phyloP scores from a whole-genome alignment of 768 basidiomycete genomes.

The Sutorius australiensis region DNA sequence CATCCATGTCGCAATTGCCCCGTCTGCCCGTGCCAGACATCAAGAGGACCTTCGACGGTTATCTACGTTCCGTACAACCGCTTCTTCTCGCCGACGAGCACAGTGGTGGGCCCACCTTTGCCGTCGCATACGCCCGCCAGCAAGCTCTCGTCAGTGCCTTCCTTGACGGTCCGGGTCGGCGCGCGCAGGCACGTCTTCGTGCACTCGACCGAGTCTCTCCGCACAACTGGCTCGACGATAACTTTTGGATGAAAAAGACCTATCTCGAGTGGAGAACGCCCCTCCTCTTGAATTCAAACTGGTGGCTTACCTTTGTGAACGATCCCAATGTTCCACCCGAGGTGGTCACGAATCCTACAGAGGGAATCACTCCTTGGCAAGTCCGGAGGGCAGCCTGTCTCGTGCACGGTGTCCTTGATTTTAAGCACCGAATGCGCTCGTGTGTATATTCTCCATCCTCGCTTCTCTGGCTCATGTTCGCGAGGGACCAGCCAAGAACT shows the following conservation, averaged over 20 bases:
- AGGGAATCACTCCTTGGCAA: slow-evolving; percentile 75
- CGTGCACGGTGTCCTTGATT: slow-evolving; percentile 64
- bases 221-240: slow-evolving; percentile 92
- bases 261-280: slow-evolving; percentile 89
- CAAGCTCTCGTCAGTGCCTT: slow-evolving; percentile 18
- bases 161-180: slow-evolving; percentile 7
- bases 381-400: slow-evolving; percentile 82
- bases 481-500: slow-evolving; percentile 53
- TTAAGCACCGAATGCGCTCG: slow-evolving; percentile 64
- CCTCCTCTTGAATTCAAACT: slow-evolving; percentile 86
- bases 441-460: slow-evolving; percentile 34
- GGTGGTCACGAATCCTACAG: slow-evolving; percentile 23
- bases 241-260: slow-evolving; percentile 83
- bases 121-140: slow-evolving; percentile 19
- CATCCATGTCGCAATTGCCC: slow-evolving; percentile 39
- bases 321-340: slow-evolving; percentile 58
- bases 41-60: slow-evolving; percentile 67
- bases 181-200: slow-evolving; percentile 31
- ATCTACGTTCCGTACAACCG: slow-evolving; percentile 75
- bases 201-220: slow-evolving; percentile 82
- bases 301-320: slow-evolving; percentile 88
- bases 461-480: slow-evolving; percentile 4
- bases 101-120: slow-evolving; percentile 49
- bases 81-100: slow-evolving; percentile 72
- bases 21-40: slow-evolving; percentile 84